Evolutionary conservation across 352 stramenopile genomes (phyloP), one percentile per base, ranked within the genome.

Genomic region (Elongisporangium anandrum): DNA sequence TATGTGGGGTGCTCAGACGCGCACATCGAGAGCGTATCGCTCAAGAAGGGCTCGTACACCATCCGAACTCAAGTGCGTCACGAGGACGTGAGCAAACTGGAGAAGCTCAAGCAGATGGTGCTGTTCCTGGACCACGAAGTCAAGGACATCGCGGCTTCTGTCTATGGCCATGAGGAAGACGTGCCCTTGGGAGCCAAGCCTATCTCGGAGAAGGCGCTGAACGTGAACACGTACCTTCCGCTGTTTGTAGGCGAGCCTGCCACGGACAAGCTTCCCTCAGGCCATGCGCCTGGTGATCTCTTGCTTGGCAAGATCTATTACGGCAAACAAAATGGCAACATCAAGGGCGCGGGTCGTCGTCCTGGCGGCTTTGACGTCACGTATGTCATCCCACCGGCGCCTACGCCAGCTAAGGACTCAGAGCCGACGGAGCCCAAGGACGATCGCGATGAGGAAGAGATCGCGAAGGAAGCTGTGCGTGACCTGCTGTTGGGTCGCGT

Each of bases 31-130:
- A 59, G 72, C 12, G 87, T 94, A 13, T 78, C 81, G 19, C 63
- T 95, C 26, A 96, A 96, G 65, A 97, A 97, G 69, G 91, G 90
- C 1, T 77, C 77, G 45, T 92, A 86, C 59, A 69, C 75, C n/a
- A 60, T 94, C 56, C 81, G 77, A 20, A 78, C 81, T 15, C 81
- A 92, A 54, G 66, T 96, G 12, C 85, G 87, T 15, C 87, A 96
- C 67, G 85, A 96, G 54, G 79, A 94, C 45, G 67, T 93, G n/a
- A 65, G 62, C 49, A 88, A 93, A 61, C 70, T 96, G 6, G 83
- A 96, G 39, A 85, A 84, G 52, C 70, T 94, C 52, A 92, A 93
- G 72, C 65, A 80, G 19, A 92, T 92, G 80, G 59, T 93, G 41
- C 56, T 93, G n/a, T 64, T 92, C 48, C 49, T 95, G 15, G 79